Evolutionary conservation across 257 asterid genomes (phyloP).

Genomic region (Solanum sejunctum): DNA sequence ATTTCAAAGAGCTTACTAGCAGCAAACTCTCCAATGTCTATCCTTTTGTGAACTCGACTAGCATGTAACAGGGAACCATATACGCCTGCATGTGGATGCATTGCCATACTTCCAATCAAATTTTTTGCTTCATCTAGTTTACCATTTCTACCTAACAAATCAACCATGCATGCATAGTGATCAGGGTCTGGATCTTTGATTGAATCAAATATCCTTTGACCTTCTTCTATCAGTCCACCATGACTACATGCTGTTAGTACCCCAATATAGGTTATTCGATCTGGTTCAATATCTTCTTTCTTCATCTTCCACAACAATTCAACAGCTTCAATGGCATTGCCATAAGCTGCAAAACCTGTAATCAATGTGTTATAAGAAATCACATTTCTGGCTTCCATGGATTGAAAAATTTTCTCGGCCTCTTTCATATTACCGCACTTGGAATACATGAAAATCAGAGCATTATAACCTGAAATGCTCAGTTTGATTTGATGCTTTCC

Average conservation of each 20-base stretch:
- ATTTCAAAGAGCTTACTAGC: constrained; percentile 53
- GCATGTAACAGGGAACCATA: constrained; percentile 59
- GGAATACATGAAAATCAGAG: constrained; percentile 67
- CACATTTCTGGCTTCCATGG: constrained; percentile 47
- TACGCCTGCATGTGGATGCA: constrained; percentile 38
- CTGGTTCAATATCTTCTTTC: constrained; percentile 31
- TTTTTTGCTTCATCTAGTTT: constrained; percentile 53
- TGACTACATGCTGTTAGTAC: constrained; percentile 72
- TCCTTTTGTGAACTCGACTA: constrained; percentile 43
- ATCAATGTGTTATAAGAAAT: constrained; percentile 57
- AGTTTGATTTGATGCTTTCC: constrained; percentile 22
- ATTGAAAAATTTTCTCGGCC: constrained; percentile 31
- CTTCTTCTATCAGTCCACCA: constrained; percentile 46
- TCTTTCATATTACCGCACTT: constrained; percentile 58
- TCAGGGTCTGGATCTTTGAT: constrained; percentile 44
- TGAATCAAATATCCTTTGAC: constrained; percentile 37
- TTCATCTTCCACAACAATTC: constrained; percentile 35
- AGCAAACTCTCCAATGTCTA: constrained; percentile 51
- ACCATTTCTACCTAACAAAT: constrained; percentile 59
- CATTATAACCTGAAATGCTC: constrained; percentile 33
- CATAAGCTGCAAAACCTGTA: constrained; percentile 65
- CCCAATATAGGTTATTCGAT: constrained; percentile 44
- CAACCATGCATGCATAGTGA: constrained; percentile 69
- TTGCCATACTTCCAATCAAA: constrained; percentile 40
- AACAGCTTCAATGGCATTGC: constrained; percentile 44